Base-by-base conservation (phyloP, 495 filamentous ascomycete species). In the Penicillium daleae region DNA sequence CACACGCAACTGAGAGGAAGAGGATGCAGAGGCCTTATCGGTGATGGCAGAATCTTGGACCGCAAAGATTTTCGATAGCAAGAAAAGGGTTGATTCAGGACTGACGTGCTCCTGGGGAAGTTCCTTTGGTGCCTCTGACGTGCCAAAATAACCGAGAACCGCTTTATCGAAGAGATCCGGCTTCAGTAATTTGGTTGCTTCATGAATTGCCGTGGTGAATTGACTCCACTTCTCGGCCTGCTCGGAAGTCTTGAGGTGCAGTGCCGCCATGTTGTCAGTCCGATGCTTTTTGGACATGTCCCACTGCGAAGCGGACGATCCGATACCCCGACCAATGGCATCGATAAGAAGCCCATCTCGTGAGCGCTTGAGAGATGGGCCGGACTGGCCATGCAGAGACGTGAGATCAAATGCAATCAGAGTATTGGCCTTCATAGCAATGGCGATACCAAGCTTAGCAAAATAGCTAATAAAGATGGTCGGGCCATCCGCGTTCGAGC, bases 261-360 rank as follows among this genome's bases (percentile, higher is more conserved):
- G 64, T 10, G 68, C 67, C 0, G 67, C 58, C 54, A 67, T 66
- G 27, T 69, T 61, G 9, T 80, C 73, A 26, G 71, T 68, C 6
- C 73, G 74, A 35, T 72, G 71, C 42, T 76, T 77, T 59, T 79
- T 78, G 6, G 72, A 75, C 7, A 63, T 39, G 33, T 76, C 71
- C 74, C 74, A 79, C 42, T 76, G 71, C 0, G 73, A 62, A 48
- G 71, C 67, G 17, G 77, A 78, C 37, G 72, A 74, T 33, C 70
- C 75, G 35, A 78, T 78, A 42, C 80, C 80, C 22, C 86, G 85
- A 4, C 89, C 87, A 64, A 92, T 86, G 1, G 89, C 87, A 67
- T 91, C 87, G 26, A 90, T 87, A 29, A 92, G 72, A 22, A 91
- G 77, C 17, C 90, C 89, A 56, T 87, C 84, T 17, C 86, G 81